Conservation (phyloP, 495 filamentous ascomycete genomes). For the Pyronema omphalodes region DNA sequence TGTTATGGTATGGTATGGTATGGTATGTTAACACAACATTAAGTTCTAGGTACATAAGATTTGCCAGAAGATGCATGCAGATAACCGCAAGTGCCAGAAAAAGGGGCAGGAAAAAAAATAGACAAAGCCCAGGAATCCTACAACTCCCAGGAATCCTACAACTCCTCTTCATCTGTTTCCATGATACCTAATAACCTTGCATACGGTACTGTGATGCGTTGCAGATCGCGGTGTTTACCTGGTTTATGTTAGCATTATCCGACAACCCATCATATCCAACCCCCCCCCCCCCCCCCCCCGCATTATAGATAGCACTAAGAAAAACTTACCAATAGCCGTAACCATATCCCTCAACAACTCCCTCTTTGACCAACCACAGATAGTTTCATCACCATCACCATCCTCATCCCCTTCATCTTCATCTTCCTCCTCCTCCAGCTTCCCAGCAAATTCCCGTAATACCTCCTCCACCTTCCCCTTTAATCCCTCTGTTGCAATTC, state of each 20-base stretch:
- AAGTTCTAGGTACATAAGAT: too few relatives aligned
- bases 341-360: conserved; percentile 78
- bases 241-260: conserved; percentile 22
- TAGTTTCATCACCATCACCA: conserved; percentile 30
- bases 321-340: conserved; percentile 65
- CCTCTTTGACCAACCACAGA: conserved; percentile 79
- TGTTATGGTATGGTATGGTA: too few relatives aligned
- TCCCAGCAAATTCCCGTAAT: conserved; percentile 55
- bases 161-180: conserved; percentile 26
- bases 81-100: too few relatives aligned
- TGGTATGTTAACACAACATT: too few relatives aligned
- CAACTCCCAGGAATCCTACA: neutral
- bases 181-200: conserved; percentile 52
- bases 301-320: too few relatives aligned
- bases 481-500: conserved; percentile 76
- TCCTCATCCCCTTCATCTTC: conserved; percentile 32
- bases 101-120: too few relatives aligned
- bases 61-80: too few relatives aligned
- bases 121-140: too few relatives aligned
- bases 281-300: too few relatives aligned
- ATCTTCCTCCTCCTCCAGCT: conserved; percentile 29
- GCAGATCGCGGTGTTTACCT: conserved; percentile 89
- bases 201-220: conserved; percentile 80
- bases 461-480: conserved; percentile 83
- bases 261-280: neutral